phyloP scores from a whole-genome alignment of 192 early-diverging fungal genomes.

The Podila verticillata region DNA sequence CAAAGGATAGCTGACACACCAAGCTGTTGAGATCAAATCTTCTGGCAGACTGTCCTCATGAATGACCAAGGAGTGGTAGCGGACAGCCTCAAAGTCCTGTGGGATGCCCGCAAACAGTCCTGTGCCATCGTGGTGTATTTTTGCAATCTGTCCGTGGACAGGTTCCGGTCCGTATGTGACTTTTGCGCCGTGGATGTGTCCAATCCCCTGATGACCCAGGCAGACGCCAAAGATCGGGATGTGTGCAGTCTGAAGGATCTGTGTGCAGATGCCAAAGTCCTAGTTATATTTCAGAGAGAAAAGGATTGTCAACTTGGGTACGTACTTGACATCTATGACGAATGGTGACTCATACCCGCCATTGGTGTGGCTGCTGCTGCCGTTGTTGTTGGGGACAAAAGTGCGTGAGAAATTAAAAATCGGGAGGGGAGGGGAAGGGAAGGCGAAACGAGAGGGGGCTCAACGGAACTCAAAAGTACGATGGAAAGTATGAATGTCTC shows the following conservation, averaged over 20 bases:
- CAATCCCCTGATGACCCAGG: constrained; percentile 94
- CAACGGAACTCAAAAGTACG: not conserved
- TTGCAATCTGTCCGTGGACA: constrained; percentile 86
- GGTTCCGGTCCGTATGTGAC: constrained; percentile 73
- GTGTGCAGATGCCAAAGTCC: constrained; percentile 85
- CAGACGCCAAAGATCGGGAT: constrained; percentile 92
- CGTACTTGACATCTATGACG: not conserved
- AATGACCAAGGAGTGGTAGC: constrained; percentile 93
- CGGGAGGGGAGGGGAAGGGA: no score
- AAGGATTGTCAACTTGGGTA: not conserved
- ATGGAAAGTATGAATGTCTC: no score
- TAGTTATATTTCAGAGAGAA: constrained; percentile 19
- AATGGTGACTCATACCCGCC: not conserved
- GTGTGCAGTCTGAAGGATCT: constrained; percentile 60
- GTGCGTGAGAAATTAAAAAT: not conserved
- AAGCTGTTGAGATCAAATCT: constrained; percentile 70
- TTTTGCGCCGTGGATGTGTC: constrained; percentile 48
- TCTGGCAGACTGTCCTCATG: constrained; percentile 67
- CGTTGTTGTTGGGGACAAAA: not conserved
- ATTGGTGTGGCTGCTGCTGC: no score
- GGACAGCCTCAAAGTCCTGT: constrained; percentile 75
- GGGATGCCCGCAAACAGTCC: constrained; percentile 71
- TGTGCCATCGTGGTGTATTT: constrained; percentile 51
- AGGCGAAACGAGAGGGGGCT: not conserved
- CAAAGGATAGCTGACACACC: constrained; percentile 54